Evolutionary conservation across 2,329 filamentous ascomycete species (phyloP).

Genomic region (Colletotrichum caudatum): DNA sequence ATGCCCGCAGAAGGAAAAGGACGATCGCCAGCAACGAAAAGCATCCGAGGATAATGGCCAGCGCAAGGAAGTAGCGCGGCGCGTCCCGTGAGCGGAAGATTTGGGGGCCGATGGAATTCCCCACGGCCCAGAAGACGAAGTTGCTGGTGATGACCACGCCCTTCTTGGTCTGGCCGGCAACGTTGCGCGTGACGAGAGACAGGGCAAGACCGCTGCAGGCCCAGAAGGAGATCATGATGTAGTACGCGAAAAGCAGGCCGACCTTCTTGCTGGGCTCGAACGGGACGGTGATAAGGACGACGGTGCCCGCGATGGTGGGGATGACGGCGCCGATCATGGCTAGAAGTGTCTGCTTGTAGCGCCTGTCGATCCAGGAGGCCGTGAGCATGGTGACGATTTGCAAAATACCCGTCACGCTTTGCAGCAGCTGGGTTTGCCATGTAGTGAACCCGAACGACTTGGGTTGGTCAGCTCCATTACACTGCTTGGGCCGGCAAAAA

Average conservation of each 20-base stretch:
- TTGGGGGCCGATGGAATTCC: conserved; percentile 57
- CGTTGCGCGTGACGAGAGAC: conserved; percentile 56
- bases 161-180: conserved; percentile 59
- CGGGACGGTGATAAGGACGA: conserved; percentile 51
- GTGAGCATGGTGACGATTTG: conserved; percentile 77
- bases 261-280: conserved; percentile 51
- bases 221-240: conserved; percentile 59
- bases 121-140: conserved; percentile 56
- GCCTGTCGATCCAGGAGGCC: conserved; percentile 76
- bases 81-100: conserved; percentile 52
- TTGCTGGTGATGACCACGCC: conserved; percentile 55
- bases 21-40: conserved; percentile 24
- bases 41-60: conserved; percentile 24
- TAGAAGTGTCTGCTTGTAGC: conserved; percentile 74
- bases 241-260: conserved; percentile 55
- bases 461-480: not conserved
- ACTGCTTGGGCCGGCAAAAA: no score
- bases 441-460: conserved; percentile 70
- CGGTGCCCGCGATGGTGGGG: conserved; percentile 61
- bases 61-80: conserved; percentile 47
- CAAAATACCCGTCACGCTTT: conserved; percentile 80
- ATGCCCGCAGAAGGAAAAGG: conserved; percentile 22
- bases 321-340: conserved; percentile 75
- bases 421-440: conserved; percentile 77
- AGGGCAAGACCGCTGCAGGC: conserved; percentile 57